Evolutionary conservation across 352 stramenopile species (phyloP).

Genomic region (Thalassiosira mediterranea): DNA sequence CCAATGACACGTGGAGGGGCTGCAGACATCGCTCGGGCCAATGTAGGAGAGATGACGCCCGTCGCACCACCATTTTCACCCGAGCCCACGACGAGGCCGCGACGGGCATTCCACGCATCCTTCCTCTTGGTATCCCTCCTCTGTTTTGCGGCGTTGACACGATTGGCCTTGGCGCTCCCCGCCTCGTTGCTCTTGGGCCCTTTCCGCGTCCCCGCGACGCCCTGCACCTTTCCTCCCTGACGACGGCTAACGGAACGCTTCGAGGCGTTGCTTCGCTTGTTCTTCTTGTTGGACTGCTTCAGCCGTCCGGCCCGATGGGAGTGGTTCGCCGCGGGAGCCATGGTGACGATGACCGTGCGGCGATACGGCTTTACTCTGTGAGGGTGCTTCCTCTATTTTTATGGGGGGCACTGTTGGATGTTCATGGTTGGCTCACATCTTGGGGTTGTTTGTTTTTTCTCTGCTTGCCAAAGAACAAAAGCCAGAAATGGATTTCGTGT

Average conservation of each 20-base stretch:
- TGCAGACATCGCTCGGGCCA: constrained; percentile 1
- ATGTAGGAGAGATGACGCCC: too few species aligned
- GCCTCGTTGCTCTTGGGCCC: constrained; percentile 2
- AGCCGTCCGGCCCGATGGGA: constrained; percentile 62
- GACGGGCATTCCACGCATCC: constrained; percentile 49
- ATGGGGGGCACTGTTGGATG: too few species aligned
- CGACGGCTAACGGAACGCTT: constrained; percentile 70
- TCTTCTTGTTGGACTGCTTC: constrained; percentile 83
- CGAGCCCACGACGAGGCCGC: constrained; percentile 21
- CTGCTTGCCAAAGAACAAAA: too few species aligned
- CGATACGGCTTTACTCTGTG: too few species aligned
- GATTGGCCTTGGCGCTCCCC: constrained; percentile 68
- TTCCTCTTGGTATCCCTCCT: constrained; percentile 59
- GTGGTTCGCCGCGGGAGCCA: constrained; percentile 39
- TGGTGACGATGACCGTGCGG: too few species aligned
- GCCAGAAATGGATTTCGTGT: too few species aligned
- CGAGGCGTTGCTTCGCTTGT: constrained; percentile 77
- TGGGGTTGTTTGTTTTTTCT: too few species aligned
- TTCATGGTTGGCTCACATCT: too few species aligned
- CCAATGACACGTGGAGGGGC: constrained; percentile 70
- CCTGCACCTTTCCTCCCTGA: constrained; percentile 67
- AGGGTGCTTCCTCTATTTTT: too few species aligned
- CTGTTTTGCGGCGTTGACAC: constrained; percentile 69
- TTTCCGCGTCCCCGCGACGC: constrained; percentile 3
- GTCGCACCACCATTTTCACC: constrained; percentile 4